Evolutionary conservation across 2,329 filamentous ascomycete species (phyloP).

Genomic region (Botrytis medusae): DNA sequence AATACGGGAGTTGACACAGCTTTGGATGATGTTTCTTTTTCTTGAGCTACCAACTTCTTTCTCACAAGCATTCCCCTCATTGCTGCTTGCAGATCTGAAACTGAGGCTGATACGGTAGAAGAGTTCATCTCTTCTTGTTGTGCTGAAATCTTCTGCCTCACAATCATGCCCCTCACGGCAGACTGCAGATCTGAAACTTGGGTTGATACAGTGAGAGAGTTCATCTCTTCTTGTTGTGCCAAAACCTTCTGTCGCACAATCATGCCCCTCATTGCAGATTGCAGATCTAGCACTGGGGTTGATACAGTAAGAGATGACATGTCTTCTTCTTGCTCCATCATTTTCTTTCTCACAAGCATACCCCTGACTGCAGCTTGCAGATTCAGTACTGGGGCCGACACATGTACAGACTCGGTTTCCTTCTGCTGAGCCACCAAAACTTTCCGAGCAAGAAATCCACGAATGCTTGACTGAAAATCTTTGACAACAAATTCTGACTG

Average conservation of each 20-base stretch:
- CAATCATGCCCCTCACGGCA: slow-evolving; percentile 41
- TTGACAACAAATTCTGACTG: slow-evolving; percentile 63
- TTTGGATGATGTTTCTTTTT: slow-evolving; percentile 6
- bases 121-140: not conserved
- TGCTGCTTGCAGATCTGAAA: slow-evolving; percentile 48
- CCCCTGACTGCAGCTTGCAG: slow-evolving; percentile 41
- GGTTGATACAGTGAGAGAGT: slow-evolving; percentile 44
- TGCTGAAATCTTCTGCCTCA: slow-evolving; percentile 44
- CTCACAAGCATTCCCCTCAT: slow-evolving; percentile 10
- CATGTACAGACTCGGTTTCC: slow-evolving; percentile 53
- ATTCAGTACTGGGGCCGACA: slow-evolving; percentile 48
- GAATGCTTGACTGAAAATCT: slow-evolving; percentile 63
- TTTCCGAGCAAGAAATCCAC: slow-evolving; percentile 65
- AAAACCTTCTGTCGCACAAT: slow-evolving; percentile 51
- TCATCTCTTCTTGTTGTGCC: not conserved
- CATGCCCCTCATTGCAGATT: slow-evolving; percentile 26
- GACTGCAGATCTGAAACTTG: slow-evolving; percentile 52
- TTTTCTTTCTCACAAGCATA: slow-evolving; percentile 50
- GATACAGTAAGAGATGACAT: slow-evolving; percentile 42
- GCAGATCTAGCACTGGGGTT: slow-evolving; percentile 54
- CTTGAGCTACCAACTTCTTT: slow-evolving; percentile 2
- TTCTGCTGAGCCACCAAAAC: slow-evolving; percentile 55
- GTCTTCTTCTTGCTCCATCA: slow-evolving; percentile 1
- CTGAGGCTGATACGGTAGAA: slow-evolving; percentile 48
- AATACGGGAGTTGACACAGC: slow-evolving; percentile 53